Conservation (phyloP, 2,329 filamentous ascomycete species). For the Lasiodiplodia theobromae region DNA sequence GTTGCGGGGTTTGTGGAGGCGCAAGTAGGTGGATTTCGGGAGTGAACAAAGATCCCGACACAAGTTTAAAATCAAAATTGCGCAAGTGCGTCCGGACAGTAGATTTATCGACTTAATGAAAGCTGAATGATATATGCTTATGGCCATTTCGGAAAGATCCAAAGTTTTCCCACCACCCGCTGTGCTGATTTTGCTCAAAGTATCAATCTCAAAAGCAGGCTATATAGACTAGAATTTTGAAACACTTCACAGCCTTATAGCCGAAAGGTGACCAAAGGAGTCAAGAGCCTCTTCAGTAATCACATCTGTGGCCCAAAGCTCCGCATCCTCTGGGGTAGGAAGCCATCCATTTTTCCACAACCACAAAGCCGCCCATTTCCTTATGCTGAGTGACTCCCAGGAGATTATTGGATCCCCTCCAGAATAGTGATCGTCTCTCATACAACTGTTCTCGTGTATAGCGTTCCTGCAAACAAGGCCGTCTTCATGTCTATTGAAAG, state of each 20-base stretch:
- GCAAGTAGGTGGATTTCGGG: not conserved
- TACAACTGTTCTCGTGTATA: not conserved
- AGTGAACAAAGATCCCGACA: no score
- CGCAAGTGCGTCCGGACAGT: no score
- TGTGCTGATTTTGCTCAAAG: not conserved
- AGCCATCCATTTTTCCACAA: not conserved
- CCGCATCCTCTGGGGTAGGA: not conserved
- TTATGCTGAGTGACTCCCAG: not conserved
- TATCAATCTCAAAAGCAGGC: not conserved
- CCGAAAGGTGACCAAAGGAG: not conserved
- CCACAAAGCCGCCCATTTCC: not conserved
- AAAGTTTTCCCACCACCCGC: no score
- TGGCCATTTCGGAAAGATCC: no score
- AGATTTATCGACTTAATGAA: no score
- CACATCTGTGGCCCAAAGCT: not conserved
- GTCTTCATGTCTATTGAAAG: not conserved
- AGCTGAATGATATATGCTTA: no score
- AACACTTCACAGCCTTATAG: not conserved
- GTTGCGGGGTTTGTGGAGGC: not conserved
- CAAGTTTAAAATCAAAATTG: no score
- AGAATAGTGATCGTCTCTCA: not conserved
- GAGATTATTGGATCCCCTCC: rapidly evolving
- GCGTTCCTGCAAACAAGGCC: not conserved
- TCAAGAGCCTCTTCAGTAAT: not conserved
- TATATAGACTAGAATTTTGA: no score